These are phyloP conservation scores for Nidula microcarpa DNA, from an alignment of 768 basidiomycete species.

Conservation along the genomic window DNA sequence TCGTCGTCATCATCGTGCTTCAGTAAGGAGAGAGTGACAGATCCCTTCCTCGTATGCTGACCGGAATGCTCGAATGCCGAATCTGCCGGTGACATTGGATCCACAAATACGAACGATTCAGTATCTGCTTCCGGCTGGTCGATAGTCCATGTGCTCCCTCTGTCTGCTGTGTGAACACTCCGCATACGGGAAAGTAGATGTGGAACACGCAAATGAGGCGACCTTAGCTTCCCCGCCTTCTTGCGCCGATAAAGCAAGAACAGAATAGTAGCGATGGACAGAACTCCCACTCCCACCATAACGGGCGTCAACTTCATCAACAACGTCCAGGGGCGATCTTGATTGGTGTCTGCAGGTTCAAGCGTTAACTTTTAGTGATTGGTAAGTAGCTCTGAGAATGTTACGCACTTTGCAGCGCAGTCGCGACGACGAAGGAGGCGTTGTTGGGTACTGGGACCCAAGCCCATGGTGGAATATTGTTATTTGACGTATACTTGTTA, in stretches of 20 bases:
- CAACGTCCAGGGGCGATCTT: conserved; percentile 9
- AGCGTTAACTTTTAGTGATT: background rate
- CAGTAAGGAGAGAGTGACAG: too few relatives aligned
- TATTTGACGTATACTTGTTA: background rate
- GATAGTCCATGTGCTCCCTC: conserved; percentile 9
- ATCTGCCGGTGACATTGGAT: background rate
- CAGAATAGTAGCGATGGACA: conserved; percentile 8
- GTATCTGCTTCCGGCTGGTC: conserved; percentile 7
- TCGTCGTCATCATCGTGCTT: too few relatives aligned
- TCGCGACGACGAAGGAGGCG: background rate
- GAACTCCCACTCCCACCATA: conserved; percentile 8
- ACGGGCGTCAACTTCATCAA: conserved; percentile 15
- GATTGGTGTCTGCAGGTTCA: background rate
- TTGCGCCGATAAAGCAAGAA: conserved; percentile 6
- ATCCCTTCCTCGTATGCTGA: too few relatives aligned
- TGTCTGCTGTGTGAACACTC: conserved; percentile 4
- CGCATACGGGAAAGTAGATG: conserved; percentile 4
- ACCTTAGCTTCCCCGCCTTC: background rate
- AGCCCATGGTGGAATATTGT: background rate
- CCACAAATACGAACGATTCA: conserved; percentile 7
- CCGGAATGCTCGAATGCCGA: background rate
- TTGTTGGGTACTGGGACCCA: background rate
- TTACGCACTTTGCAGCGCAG: background rate
- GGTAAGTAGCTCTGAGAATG: background rate
- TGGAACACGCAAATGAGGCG: background rate